These are phyloP conservation scores for Lactarius deliciosus DNA, from an alignment of 768 basidiomycete genomes.

Conservation along the genomic window DNA sequence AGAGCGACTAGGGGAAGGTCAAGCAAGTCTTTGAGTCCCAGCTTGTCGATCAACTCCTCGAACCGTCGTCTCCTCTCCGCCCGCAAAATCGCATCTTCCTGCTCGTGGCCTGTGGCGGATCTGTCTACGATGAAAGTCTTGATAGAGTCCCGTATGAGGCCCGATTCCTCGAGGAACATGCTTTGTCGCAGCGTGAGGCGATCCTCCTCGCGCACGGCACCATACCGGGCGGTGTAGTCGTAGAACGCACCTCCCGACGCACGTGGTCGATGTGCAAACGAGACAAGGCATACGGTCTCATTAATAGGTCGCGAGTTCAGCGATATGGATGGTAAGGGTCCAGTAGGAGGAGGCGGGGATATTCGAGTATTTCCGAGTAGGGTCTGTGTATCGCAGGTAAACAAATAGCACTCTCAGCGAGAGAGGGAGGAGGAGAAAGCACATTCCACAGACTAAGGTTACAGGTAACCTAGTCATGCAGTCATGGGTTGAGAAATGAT, in stretches of 20 bases:
- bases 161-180: conserved; percentile 44
- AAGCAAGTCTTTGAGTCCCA: conserved; percentile 64
- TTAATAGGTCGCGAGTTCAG: conserved; percentile 41
- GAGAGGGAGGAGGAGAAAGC: neutral
- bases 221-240: conserved; percentile 92
- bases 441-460: neutral
- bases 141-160: conserved; percentile 11
- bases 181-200: conserved; percentile 70
- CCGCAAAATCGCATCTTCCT: conserved; percentile 24
- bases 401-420: neutral
- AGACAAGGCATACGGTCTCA: conserved; percentile 53
- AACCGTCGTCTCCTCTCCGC: conserved; percentile 40
- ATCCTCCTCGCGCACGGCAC: conserved; percentile 84
- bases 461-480: neutral
- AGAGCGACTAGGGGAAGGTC: conserved; percentile 82
- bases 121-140: conserved; percentile 17
- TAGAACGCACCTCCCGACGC: conserved; percentile 72
- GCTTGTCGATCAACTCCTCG: conserved; percentile 49
- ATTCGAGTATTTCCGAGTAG: conserved; percentile 73
- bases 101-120: conserved; percentile 17
- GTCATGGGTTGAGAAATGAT: neutral
- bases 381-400: conserved; percentile 41
- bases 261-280: conserved; percentile 62
- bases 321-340: conserved; percentile 76
- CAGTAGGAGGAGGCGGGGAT: conserved; percentile 60